Conservation (phyloP, 108 stramenopile species). For the Schizochytrium sp. region DNA sequence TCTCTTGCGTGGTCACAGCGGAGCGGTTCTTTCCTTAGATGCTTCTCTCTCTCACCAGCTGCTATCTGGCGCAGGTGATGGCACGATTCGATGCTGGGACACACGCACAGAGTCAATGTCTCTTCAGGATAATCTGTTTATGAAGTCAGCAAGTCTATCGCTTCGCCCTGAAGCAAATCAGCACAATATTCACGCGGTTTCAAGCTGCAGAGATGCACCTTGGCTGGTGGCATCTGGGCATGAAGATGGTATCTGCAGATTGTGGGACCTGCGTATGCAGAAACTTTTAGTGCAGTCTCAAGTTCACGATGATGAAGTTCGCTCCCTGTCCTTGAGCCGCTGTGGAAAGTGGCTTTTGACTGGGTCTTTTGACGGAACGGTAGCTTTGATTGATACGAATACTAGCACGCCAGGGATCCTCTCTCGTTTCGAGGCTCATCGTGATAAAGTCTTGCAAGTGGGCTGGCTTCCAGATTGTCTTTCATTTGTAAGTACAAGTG, state of each 20-base stretch:
- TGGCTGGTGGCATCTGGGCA: neutral
- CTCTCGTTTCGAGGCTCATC: neutral
- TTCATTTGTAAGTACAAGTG: neutral
- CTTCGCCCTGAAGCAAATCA: neutral
- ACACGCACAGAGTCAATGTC: neutral
- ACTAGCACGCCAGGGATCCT: neutral
- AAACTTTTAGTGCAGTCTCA: neutral
- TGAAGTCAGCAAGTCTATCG: neutral
- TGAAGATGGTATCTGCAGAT: neutral
- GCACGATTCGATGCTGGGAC: slow-evolving; percentile 43
- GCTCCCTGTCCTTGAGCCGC: slow-evolving; percentile 1
- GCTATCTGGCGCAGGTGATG: neutral
- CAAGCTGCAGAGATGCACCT: neutral
- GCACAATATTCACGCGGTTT: neutral
- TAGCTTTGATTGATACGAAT: neutral
- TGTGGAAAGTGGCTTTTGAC: slow-evolving; percentile 6
- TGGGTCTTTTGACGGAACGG: slow-evolving; percentile 50
- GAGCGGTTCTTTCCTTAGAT: neutral
- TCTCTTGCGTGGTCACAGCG: neutral
- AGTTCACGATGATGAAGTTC: neutral
- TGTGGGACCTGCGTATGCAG: slow-evolving; percentile 42
- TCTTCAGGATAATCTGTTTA: too few relatives aligned
- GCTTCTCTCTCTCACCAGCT: neutral
- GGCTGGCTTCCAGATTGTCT: slow-evolving; percentile 29
- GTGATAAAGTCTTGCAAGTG: slow-evolving; percentile 21